phyloP scores from a whole-genome alignment of 768 basidiomycete genomes.

The Tylopilus cervinicoccineus region DNA sequence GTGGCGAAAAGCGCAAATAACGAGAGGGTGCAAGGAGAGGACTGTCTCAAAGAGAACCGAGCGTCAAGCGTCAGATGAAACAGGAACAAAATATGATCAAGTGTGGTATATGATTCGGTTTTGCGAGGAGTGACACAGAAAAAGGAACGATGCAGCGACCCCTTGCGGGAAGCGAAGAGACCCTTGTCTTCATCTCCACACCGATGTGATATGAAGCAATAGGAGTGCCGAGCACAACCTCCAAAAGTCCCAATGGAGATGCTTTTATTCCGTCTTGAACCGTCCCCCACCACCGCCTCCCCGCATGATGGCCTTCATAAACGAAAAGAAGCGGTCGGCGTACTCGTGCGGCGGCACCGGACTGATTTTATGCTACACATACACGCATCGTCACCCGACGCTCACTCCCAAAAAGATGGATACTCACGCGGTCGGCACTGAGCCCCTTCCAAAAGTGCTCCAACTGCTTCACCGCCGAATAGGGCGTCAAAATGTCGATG shows the following conservation, averaged over 20 bases:
- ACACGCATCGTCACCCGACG: not conserved
- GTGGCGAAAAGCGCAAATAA: not conserved
- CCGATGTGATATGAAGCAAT: not conserved
- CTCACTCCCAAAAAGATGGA: slow-evolving; percentile 4
- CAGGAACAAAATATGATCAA: not conserved
- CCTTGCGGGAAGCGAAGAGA: not conserved
- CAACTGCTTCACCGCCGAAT: slow-evolving; percentile 65
- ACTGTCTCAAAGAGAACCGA: not conserved
- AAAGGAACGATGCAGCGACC: not conserved
- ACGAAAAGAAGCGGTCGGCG: slow-evolving; percentile 80
- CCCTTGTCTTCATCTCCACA: not conserved
- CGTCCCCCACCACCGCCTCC: slow-evolving; percentile 64
- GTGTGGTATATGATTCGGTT: not conserved
- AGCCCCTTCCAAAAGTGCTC: slow-evolving; percentile 95
- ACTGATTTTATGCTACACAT: slow-evolving; percentile 83
- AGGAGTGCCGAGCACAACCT: not conserved
- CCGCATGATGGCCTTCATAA: slow-evolving; percentile 83
- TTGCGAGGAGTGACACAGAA: not conserved
- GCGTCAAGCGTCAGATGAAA: not conserved
- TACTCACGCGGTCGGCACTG: slow-evolving; percentile 77
- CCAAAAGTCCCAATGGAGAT: not conserved
- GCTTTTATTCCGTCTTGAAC: slow-evolving; percentile 42
- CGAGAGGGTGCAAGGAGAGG: too few relatives aligned
- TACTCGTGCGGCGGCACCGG: slow-evolving; percentile 89
- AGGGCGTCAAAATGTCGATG: slow-evolving; percentile 96